phyloP scores from a whole-genome alignment of 2,329 filamentous ascomycete genomes.

The Septoria linicola region DNA sequence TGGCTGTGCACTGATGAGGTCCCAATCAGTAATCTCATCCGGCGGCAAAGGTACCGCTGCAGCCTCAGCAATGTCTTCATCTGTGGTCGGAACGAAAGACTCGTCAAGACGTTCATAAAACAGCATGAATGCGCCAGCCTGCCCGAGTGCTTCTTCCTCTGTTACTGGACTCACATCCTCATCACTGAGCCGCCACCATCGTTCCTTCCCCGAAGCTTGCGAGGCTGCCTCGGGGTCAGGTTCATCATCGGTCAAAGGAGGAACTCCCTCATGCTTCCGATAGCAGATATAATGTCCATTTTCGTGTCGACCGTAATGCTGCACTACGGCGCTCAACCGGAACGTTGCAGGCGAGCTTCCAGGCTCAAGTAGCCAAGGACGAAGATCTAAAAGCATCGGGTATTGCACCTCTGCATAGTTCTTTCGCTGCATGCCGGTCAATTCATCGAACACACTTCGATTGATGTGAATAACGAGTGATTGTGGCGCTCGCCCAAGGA shows the following conservation, averaged over 20 bases:
- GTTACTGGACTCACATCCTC: constrained; percentile 74
- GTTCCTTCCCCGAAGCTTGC: constrained; percentile 41
- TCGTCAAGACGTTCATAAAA: constrained; percentile 72
- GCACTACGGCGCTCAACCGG: constrained; percentile 64
- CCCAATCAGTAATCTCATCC: constrained; percentile 24
- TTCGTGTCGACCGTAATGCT: constrained; percentile 86
- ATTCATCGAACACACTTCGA: constrained; percentile 84
- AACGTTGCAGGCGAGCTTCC: constrained; percentile 20
- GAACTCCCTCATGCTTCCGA: constrained; percentile 60
- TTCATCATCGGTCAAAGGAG: constrained; percentile 30
- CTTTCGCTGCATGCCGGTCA: constrained; percentile 75
- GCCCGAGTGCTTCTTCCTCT: constrained; percentile 69
- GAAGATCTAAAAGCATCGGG: constrained; percentile 70
- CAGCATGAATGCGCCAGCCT: constrained; percentile 91
- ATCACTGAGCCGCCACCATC: constrained; percentile 92
- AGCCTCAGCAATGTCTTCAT: constrained; percentile 11
- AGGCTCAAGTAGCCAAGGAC: constrained; percentile 72
- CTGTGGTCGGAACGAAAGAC: background rate
- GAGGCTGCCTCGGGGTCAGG: constrained; percentile 17
- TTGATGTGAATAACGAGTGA: constrained; percentile 87
- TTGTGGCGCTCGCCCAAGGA: constrained; percentile 77
- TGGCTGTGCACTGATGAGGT: constrained; percentile 9
- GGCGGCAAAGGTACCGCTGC: constrained; percentile 23
- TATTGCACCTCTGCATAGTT: constrained; percentile 79
- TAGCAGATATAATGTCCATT: constrained; percentile 97